Evolutionary conservation across 208 protist species (phyloP).

Genomic region (Naegleria fowleri): DNA sequence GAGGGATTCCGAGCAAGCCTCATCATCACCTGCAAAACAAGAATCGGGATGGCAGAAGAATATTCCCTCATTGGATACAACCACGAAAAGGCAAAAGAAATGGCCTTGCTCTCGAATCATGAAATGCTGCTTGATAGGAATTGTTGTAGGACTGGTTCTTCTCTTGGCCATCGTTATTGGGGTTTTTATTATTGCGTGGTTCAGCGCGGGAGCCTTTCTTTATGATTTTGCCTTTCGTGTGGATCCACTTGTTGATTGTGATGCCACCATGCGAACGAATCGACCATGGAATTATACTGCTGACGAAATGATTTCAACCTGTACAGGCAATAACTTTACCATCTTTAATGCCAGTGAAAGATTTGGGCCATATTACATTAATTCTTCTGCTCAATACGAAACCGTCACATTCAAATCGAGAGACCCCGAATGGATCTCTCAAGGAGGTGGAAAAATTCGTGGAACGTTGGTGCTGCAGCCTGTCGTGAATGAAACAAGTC

Average conservation of each 20-base stretch:
- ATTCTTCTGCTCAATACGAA: background rate
- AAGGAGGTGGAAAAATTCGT: background rate
- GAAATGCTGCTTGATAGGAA: too few species aligned
- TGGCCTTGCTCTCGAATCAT: too few species aligned
- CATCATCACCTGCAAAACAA: too few species aligned
- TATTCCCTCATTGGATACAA: too few species aligned
- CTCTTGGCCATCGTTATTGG: too few species aligned
- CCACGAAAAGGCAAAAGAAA: background rate
- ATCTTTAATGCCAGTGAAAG: background rate
- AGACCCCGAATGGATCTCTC: background rate
- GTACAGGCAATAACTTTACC: background rate
- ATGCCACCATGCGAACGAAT: background rate
- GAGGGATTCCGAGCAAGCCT: too few species aligned
- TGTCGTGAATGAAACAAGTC: background rate
- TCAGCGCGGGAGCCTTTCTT: background rate
- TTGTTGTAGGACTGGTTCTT: too few species aligned
- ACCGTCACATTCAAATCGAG: background rate
- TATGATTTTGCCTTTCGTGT: background rate
- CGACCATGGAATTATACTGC: background rate
- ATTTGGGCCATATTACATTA: background rate
- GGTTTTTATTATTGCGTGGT: too few species aligned
- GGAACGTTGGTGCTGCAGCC: background rate
- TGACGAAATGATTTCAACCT: background rate
- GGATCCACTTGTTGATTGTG: background rate
- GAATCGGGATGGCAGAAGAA: too few species aligned